A percentile compares a stretch with the other conserved stretches of the same genome.
Conservation (phyloP, 192 early-diverging fungal species). For the Haplosporangium gracile region DNA sequence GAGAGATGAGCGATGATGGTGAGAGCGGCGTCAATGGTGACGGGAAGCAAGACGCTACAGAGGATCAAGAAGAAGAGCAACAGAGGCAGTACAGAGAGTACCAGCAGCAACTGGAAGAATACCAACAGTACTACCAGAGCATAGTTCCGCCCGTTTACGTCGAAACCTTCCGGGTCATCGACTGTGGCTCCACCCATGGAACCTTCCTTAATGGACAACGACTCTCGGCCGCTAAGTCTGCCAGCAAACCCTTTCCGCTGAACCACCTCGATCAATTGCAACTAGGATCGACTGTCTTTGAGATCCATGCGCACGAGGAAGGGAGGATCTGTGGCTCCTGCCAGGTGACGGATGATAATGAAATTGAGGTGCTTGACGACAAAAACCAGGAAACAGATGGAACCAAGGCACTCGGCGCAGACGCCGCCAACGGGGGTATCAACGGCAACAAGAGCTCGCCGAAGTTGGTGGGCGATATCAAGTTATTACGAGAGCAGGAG, state of each 20-base stretch:
- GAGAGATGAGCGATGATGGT: background rate
- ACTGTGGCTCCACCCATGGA: constrained; percentile 82
- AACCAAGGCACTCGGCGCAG: background rate
- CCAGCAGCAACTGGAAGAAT: constrained; percentile 27
- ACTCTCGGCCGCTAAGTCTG: constrained; percentile 72
- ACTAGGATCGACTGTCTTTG: constrained; percentile 70
- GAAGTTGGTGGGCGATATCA: constrained; percentile 14
- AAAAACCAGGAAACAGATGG: constrained; percentile 15
- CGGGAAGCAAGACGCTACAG: background rate
- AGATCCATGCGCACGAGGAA: constrained; percentile 74
- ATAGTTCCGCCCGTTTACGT: background rate
- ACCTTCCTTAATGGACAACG: constrained; percentile 78
- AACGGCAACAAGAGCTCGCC: constrained; percentile 21
- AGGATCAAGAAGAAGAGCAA: background rate
- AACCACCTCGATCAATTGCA: constrained; percentile 68
- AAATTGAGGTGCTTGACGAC: constrained; percentile 62
- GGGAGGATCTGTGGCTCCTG: constrained; percentile 74
- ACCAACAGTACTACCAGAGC: constrained; percentile 28
- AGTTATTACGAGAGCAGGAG: constrained; percentile 32
- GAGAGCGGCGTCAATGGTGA: background rate
- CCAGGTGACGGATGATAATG: constrained; percentile 62
- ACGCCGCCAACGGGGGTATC: background rate
- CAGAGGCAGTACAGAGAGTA: constrained; percentile 27
- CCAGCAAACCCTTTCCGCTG: constrained; percentile 70
- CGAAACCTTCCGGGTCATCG: constrained; percentile 66